A percentile compares a stretch with the other conserved stretches of the same genome.
phyloP scores from a whole-genome alignment of 2,329 filamentous ascomycete genomes.

The Didymella arachidicola region DNA sequence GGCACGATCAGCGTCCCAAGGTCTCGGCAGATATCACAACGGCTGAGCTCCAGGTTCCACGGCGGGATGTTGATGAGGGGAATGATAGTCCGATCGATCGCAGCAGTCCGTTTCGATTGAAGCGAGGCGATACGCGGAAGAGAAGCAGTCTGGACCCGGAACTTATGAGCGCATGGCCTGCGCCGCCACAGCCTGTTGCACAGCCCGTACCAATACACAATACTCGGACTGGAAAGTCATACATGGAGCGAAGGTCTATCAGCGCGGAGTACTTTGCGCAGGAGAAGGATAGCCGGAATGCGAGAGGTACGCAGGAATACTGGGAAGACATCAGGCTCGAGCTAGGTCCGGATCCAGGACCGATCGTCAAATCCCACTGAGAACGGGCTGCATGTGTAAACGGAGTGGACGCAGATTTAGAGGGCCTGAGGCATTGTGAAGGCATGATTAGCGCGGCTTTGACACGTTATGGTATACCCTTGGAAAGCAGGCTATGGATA shows the following conservation, averaged over 20 bases:
- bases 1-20: slow-evolving; percentile 8
- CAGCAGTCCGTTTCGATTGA: slow-evolving; percentile 40
- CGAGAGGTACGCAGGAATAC: slow-evolving; percentile 1
- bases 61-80: background rate
- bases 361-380: slow-evolving; percentile 8
- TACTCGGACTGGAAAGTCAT: slow-evolving; percentile 2
- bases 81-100: slow-evolving; percentile 42
- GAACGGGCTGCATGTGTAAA: background rate
- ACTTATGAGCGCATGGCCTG: slow-evolving; percentile 29
- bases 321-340: slow-evolving; percentile 14
- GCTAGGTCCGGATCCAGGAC: slow-evolving; percentile 15
- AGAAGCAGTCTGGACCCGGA: slow-evolving; percentile 27
- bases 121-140: slow-evolving; percentile 36
- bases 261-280: slow-evolving; percentile 18
- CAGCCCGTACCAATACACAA: slow-evolving; percentile 1
- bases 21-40: slow-evolving; percentile 10
- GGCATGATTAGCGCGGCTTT: slow-evolving; percentile 21
- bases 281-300: slow-evolving; percentile 2
- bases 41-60: background rate
- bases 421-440: slow-evolving; percentile 2
- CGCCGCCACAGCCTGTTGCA: slow-evolving; percentile 24
- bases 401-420: background rate
- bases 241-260: slow-evolving; percentile 17
- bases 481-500: slow-evolving; percentile 21
- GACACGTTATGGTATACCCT: slow-evolving; percentile 30